phyloP scores from a whole-genome alignment of 2,329 filamentous ascomycete species.

The Bipolaris cookei region DNA sequence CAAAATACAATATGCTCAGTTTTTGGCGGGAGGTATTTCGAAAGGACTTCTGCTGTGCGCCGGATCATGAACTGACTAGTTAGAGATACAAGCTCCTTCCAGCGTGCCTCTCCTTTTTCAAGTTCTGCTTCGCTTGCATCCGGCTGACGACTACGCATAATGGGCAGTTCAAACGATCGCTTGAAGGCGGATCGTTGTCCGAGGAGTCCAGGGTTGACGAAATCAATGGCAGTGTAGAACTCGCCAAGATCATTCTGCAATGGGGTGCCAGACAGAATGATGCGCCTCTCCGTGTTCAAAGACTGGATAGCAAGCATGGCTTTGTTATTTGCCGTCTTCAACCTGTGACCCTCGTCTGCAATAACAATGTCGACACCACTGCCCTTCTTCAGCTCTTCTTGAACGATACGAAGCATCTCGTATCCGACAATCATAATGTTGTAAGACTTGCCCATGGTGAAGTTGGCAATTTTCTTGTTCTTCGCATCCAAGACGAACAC shows the following conservation, averaged over 20 bases:
- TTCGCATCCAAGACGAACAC: conserved; percentile 68
- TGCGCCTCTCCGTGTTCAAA: conserved; percentile 64
- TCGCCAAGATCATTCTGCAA: conserved; percentile 72
- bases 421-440: conserved; percentile 77
- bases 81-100: conserved; percentile 65
- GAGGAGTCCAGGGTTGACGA: conserved; percentile 70
- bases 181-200: conserved; percentile 68
- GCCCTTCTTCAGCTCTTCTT: conserved; percentile 68
- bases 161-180: conserved; percentile 68
- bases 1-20: conserved; percentile 72
- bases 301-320: conserved; percentile 69
- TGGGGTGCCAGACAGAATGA: conserved; percentile 71
- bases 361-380: conserved; percentile 71
- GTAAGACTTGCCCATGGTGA: conserved; percentile 71
- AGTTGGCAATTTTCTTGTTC: conserved; percentile 68
- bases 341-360: conserved; percentile 71
- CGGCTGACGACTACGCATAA: conserved; percentile 68
- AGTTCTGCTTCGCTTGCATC: conserved; percentile 66
- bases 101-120: conserved; percentile 67
- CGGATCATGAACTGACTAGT: conserved; percentile 71
- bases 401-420: conserved; percentile 70
- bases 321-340: conserved; percentile 74
- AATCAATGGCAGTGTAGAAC: conserved; percentile 71
- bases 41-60: conserved; percentile 69
- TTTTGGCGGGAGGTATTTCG: conserved; percentile 70